Base-by-base conservation (phyloP, 768 basidiomycete genomes). In the Candolleomyces efflorescens region DNA sequence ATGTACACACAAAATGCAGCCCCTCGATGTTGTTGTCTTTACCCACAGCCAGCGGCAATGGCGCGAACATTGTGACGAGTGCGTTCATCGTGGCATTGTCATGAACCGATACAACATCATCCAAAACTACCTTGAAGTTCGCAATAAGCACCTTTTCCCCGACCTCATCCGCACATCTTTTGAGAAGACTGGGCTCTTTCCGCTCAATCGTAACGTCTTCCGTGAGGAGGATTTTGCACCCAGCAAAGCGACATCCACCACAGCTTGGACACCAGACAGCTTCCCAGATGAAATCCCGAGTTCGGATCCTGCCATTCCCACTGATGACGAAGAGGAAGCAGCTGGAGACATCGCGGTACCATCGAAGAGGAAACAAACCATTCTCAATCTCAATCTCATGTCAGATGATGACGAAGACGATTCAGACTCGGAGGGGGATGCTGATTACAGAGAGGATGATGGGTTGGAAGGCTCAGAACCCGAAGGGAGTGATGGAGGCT, bases 21-120 rank as follows among this genome's bases (percentile, higher is more conserved):
- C 76, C 0, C 71, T 75, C 26, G 72, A 80, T 67, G 73, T 78
- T 53, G 71, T 70, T 3, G 63, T 74, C 36, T 80, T 78, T 62
- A 66, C 63, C 0, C 71, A 70, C 0, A 43, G 75, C 0, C 56
- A 67, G 46, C 17, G n/a, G 0, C 50, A 44, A 26, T 79, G 75
- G 74, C 38, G 48, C 9, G 53, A 61, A 10, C 57, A 59, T 10
- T 67, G 65, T 44, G 57, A 66, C 9, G 48, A 54, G 0, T 18
- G 56, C 6, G 26, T 67, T 10, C 48, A 59, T 17, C 56, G 54
- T 11, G 38, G 51, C 12, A 39, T 44, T 12, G 17, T 22, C 2
- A 48, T 58, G 36, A 55, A 54, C 46, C 50, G 24, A 0, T 58
- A 61, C 56, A 61, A 58, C 39, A 45, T 72, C 45, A 63, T 69